A percentile compares a stretch with the other conserved stretches of the same genome.
Conservation (phyloP, 2,329 filamentous ascomycete genomes). For the Bipolaris sorokiniana region DNA sequence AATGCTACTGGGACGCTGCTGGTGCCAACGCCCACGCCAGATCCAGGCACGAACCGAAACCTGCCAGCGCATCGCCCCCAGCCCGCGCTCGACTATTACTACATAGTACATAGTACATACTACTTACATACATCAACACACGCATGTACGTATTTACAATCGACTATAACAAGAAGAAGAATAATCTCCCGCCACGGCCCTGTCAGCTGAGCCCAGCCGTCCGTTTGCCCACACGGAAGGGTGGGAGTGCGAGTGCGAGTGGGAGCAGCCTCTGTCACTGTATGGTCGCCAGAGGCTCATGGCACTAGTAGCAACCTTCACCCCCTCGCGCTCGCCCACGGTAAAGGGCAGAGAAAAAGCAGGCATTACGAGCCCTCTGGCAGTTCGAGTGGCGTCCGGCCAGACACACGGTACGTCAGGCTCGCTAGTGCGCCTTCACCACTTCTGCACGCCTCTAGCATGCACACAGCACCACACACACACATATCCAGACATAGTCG, state of each 20-base stretch:
- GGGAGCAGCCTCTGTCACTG: not conserved
- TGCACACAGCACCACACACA: too few species aligned
- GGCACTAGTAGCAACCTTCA: not conserved
- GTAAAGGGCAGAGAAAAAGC: not conserved
- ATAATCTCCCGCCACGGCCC: not conserved
- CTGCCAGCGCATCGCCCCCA: conserved; percentile 29
- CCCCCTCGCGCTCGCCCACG: conserved; percentile 1
- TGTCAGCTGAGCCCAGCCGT: conserved; percentile 9
- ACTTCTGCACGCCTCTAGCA: too few species aligned
- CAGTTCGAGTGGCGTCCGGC: not conserved
- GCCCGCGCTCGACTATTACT: not conserved
- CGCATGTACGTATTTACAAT: too few species aligned
- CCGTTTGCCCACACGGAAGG: not conserved
- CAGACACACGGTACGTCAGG: not conserved
- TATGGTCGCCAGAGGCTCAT: not conserved
- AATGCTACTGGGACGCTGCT: conserved; percentile 13
- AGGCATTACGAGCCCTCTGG: not conserved
- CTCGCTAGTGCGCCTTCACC: not conserved
- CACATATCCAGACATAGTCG: too few species aligned
- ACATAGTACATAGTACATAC: too few species aligned
- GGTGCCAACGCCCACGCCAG: conserved; percentile 6
- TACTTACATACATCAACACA: too few species aligned
- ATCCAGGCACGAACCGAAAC: conserved; percentile 24
- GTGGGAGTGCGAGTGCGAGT: not conserved
- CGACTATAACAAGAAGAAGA: too few species aligned